Conservation (phyloP, 164 flowering plant genomes). For the Pachysandra terminalis region DNA sequence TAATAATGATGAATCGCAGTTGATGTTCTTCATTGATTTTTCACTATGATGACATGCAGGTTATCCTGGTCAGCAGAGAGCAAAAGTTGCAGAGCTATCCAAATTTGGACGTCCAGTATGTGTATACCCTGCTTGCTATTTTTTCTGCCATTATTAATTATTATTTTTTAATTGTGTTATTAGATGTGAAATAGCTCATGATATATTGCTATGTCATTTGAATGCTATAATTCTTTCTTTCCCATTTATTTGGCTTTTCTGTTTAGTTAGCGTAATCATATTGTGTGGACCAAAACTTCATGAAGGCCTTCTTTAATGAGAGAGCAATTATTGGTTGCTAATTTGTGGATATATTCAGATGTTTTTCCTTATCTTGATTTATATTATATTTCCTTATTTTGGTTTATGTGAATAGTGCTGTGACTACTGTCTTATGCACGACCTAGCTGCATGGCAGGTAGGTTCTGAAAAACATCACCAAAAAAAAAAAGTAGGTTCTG, state of each 20-base stretch:
- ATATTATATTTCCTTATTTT: no score
- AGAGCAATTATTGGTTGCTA: background rate
- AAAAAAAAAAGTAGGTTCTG: no score
- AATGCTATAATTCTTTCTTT: background rate
- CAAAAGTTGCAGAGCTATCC: constrained; percentile 61
- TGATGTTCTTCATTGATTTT: constrained; percentile 6
- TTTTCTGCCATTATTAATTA: background rate
- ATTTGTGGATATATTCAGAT: no score
- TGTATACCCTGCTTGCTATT: constrained; percentile 5
- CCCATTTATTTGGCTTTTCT: background rate
- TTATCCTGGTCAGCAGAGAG: constrained; percentile 72
- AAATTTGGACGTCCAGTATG: constrained; percentile 81
- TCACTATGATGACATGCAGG: constrained; percentile 54
- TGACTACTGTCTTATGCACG: no score
- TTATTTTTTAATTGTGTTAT: background rate
- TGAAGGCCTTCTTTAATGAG: background rate
- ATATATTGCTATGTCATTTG: background rate
- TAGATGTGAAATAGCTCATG: background rate
- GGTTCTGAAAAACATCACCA: no score
- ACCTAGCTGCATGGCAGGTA: no score
- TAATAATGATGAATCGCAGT: no score
- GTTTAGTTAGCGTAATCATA: background rate
- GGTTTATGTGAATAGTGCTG: no score
- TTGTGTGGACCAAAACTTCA: background rate
- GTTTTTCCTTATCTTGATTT: no score